These are phyloP conservation scores for Trypanosoma congolense DNA, from an alignment of 208 protist species.

Conservation along the genomic window DNA sequence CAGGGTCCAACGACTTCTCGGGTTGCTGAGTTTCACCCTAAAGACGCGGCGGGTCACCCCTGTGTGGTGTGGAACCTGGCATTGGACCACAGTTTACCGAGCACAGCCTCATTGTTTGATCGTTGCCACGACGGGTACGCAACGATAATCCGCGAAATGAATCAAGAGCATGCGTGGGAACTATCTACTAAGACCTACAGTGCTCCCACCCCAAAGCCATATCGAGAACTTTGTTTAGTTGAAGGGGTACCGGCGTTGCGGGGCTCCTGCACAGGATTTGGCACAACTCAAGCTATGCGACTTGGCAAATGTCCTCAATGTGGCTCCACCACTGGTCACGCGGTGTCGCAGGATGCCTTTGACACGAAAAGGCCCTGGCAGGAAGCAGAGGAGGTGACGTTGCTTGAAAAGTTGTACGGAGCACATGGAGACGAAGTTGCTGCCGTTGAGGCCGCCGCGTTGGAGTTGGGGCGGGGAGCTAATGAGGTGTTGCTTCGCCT, in stretches of 20 bases:
- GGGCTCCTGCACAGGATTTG: slow-evolving; percentile 73
- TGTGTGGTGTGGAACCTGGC: slow-evolving; percentile 35
- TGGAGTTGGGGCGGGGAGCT: slow-evolving; percentile 22
- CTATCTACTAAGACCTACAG: slow-evolving; percentile 21
- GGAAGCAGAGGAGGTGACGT: slow-evolving; percentile 33
- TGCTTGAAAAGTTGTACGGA: slow-evolving; percentile 47
- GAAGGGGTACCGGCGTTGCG: slow-evolving; percentile 60
- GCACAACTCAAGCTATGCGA: slow-evolving; percentile 41
- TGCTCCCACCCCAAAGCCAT: slow-evolving; percentile 22
- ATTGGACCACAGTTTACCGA: slow-evolving; percentile 14
- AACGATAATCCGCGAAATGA: slow-evolving; percentile 55
- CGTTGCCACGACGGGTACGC: slow-evolving; percentile 69
- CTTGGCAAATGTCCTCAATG: slow-evolving; percentile 48
- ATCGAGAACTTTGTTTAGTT: slow-evolving; percentile 49
- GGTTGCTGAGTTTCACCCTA: slow-evolving; percentile 30
- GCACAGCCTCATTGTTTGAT: slow-evolving; percentile 46
- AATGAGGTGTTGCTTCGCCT: slow-evolving; percentile 25
- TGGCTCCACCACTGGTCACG: slow-evolving; percentile 60
- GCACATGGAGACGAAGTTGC: slow-evolving; percentile 63
- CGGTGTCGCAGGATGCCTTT: slow-evolving; percentile 28
- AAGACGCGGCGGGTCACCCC: slow-evolving; percentile 18
- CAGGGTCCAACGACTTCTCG: slow-evolving; percentile 47
- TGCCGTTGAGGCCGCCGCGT: slow-evolving; percentile 47
- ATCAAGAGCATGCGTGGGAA: slow-evolving; percentile 49
- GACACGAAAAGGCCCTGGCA: slow-evolving; percentile 46